These are phyloP conservation scores for Aspergillus homomorphus DNA, from an alignment of 495 filamentous ascomycete species.

Conservation along the genomic window DNA sequence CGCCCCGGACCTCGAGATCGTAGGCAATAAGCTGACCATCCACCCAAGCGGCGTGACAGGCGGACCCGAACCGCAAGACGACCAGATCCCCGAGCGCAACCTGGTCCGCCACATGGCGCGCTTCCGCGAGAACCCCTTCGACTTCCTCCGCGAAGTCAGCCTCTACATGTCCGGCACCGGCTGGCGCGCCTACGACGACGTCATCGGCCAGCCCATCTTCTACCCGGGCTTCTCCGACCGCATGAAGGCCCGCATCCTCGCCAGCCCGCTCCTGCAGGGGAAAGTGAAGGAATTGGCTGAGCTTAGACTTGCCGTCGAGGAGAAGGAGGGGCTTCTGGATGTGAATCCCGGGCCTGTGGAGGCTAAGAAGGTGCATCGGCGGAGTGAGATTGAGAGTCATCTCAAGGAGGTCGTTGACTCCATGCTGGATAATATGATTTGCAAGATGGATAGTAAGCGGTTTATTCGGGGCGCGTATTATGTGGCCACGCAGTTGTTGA, in stretches of 20 bases:
- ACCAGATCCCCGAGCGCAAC: slow-evolving; percentile 58
- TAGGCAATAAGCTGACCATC: slow-evolving; percentile 74
- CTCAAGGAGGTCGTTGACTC: slow-evolving; percentile 74
- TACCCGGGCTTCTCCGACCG: slow-evolving; percentile 88
- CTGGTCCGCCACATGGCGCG: slow-evolving; percentile 79
- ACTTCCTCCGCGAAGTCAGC: slow-evolving; percentile 89
- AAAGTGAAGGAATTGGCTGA: slow-evolving; percentile 77
- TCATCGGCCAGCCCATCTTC: slow-evolving; percentile 89
- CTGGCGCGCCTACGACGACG: slow-evolving; percentile 89
- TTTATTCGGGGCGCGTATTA: slow-evolving; percentile 95
- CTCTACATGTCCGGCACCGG: slow-evolving; percentile 85
- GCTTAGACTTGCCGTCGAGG: slow-evolving; percentile 67
- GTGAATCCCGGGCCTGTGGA: slow-evolving; percentile 40
- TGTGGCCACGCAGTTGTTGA: slow-evolving; percentile 78
- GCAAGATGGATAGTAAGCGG: slow-evolving; percentile 93
- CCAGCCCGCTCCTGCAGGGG: slow-evolving; percentile 66
- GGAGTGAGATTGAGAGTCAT: slow-evolving; percentile 60
- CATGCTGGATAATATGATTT: slow-evolving; percentile 93
- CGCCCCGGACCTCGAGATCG: slow-evolving; percentile 79
- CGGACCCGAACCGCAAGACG: slow-evolving; percentile 39
- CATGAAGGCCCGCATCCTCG: slow-evolving; percentile 74
- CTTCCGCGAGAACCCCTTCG: slow-evolving; percentile 67
- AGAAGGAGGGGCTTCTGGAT: slow-evolving; percentile 66
- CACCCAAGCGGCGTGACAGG: slow-evolving; percentile 68
- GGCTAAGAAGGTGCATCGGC: slow-evolving; percentile 52